Evolutionary conservation across 108 stramenopile species (phyloP).

Genomic region (Cyclotella choctawhatcheeana): DNA sequence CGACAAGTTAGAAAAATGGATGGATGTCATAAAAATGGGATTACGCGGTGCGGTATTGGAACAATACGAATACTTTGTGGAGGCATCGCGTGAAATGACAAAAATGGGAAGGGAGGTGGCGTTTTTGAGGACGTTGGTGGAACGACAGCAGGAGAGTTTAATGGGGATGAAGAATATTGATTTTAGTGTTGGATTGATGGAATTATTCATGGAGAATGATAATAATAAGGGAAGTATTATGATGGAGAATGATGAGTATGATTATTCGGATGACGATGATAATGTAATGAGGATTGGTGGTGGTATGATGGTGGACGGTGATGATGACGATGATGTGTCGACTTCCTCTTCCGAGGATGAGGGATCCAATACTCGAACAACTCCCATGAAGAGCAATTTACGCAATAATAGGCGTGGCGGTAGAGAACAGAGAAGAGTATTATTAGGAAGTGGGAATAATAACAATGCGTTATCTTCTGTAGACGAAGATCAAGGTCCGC

Average conservation of each 20-base stretch:
- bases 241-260: too few relatives aligned
- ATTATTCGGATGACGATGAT: too few relatives aligned
- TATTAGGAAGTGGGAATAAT: too few relatives aligned
- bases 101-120: slow-evolving; percentile 86
- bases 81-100: slow-evolving; percentile 88
- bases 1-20: slow-evolving; percentile 72
- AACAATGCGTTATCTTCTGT: not conserved
- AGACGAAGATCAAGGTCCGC: slow-evolving; percentile 28
- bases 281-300: too few relatives aligned
- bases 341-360: slow-evolving; percentile 52
- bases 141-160: slow-evolving; percentile 76
- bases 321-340: too few relatives aligned
- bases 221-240: too few relatives aligned
- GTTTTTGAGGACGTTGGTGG: slow-evolving; percentile 67
- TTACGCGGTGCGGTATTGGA: slow-evolving; percentile 83
- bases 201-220: slow-evolving; percentile 36
- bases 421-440: too few relatives aligned
- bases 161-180: slow-evolving; percentile 89
- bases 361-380: too few relatives aligned
- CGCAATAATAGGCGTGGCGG: too few relatives aligned
- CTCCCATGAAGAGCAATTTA: slow-evolving; percentile 43
- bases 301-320: too few relatives aligned
- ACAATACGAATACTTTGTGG: slow-evolving; percentile 91
- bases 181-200: slow-evolving; percentile 60
- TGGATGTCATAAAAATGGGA: slow-evolving; percentile 75